Base-by-base conservation (phyloP, 1,284 basidiomycete species). In the Cryptococcus depauperatus region DNA sequence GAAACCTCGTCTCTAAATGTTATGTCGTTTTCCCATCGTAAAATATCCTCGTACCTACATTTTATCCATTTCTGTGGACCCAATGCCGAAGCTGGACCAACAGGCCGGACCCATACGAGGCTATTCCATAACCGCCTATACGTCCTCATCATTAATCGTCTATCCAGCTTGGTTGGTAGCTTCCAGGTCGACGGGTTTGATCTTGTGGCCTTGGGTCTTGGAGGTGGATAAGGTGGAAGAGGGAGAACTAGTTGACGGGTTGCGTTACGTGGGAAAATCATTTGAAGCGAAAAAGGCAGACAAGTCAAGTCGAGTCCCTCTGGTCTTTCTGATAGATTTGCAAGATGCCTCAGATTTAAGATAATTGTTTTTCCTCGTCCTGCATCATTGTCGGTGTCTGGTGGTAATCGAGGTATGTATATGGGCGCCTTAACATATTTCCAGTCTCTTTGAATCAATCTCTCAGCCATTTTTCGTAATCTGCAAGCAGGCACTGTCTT, bases 101-200 rank as follows among this genome's bases (percentile, higher is more conserved):
- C 30, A 3, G 54, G 54, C 13, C 48, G 34, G 14, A 55, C 52
- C 61, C 61, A 66, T 2, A 37, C 44, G 27, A 62, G 34, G 3
- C 33, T 18, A 25, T 55, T 47, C 64, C 64, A 64, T 5, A 68
- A 29, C 1, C 57, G 46, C 21, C 22, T 21, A 46, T 68, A 68
- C 9, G 40, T 26, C 27, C 62, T 43, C n/a, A 43, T 43, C 0
- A 63, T 6, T 22, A 63, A 38, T 4, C 62, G 40, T 1, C 46
- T 18, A 5, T 51, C 54, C 6, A 64, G 42, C 4, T n/a, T 23
- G 6, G 47, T 46, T 4, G 58, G 57, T 14, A 51, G n/a, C 1
- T 35, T 30, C 63, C 63, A 68, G 0, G 54, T 62, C 3, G 37
- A 30, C 0, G 59, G 59, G 28, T 64, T 63, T 19, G 42, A 16